phyloP scores from a whole-genome alignment of 305 asterid genomes.

The Solanum aculeatissimum region DNA sequence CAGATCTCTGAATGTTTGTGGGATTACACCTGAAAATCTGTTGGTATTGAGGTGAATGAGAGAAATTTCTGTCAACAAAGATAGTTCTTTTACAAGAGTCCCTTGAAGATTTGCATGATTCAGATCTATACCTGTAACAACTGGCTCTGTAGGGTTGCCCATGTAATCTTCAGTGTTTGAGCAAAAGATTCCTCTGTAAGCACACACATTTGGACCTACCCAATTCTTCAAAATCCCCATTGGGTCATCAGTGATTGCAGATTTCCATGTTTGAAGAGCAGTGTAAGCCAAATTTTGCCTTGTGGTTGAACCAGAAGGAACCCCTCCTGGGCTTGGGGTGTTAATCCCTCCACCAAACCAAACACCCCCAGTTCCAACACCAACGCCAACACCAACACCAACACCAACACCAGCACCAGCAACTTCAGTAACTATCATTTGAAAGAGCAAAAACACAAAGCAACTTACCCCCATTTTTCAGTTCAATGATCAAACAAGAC shows the following conservation, averaged over 20 bases:
- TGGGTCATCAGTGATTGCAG: constrained; percentile 66
- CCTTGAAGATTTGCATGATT: constrained; percentile 73
- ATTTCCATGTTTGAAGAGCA: constrained; percentile 84
- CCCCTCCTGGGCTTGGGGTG: constrained; percentile 16
- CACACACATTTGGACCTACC: constrained; percentile 68
- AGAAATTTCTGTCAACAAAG: constrained; percentile 37
- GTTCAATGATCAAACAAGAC: background rate
- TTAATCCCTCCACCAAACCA: constrained; percentile 47
- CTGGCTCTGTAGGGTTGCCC: constrained; percentile 12
- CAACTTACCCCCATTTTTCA: constrained; percentile 8
- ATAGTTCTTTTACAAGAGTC: constrained; percentile 44
- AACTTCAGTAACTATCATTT: constrained; percentile 1
- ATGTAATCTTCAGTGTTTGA: constrained; percentile 28
- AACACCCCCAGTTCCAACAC: constrained; percentile 29
- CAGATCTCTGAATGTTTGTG: constrained; percentile 34
- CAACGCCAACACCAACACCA: constrained; percentile 3
- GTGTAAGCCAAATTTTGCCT: constrained; percentile 26
- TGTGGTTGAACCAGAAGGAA: constrained; percentile 4
- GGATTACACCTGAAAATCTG: constrained; percentile 57
- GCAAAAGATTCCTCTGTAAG: constrained; percentile 66
- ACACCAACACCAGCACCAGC: constrained; percentile 5
- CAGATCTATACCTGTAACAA: constrained; percentile 68
- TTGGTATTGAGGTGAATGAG: constrained; percentile 72
- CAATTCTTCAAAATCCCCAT: constrained; percentile 33
- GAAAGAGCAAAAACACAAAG: constrained; percentile 6